Base-by-base conservation (phyloP, 306 rosid genomes). In the Echinosophora koreensis region DNA sequence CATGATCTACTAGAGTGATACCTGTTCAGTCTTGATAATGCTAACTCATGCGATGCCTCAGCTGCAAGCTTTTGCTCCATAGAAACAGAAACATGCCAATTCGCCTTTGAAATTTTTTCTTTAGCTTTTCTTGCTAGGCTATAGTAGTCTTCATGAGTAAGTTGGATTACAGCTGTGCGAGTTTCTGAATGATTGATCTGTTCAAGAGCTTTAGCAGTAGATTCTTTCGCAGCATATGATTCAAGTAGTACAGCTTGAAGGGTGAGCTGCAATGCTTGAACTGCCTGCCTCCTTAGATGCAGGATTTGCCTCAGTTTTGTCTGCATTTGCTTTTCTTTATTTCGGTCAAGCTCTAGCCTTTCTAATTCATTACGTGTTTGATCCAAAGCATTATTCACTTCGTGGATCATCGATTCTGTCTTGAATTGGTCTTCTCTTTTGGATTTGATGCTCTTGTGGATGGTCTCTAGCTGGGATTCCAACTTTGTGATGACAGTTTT, bases 161-260 rank as follows among this genome's bases (percentile, higher is more conserved):
- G 85, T 61, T 63, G 85, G 27, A 82, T 47, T 12, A 16, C 65
- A 6, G 78, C 58, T 15, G 58, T 60, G 14, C 47, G 73, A 72
- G 54, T 69, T 62, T 85, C 75, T 52, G 83, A 65, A 73, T 60
- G 78, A 9, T 74, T 71, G 55, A 85, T 73, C 77, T 76, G 79
- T 18, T 49, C 67, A 73, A 87, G 72, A 27, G 87, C 82, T 77
- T 70, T 72, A 1, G 81, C 84, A 18, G 42, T 66, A 16, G 96
- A 90, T 69, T 76, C 72, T 50, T 55, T 76, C 55, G 73, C 52
- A 2, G 90, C 87, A 41, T 84, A 81, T 6, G 72, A 71, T 58
- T 90, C 96, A 5, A 90, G 67, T 28, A 13, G 57, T 9, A 58
- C 75, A n/a, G 93, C 93, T 56, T 58, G 77, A 59, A 87, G 70